These are phyloP conservation scores for Xerophyta viscosa DNA, from an alignment of 106 monocot species.

Conservation along the genomic window DNA sequence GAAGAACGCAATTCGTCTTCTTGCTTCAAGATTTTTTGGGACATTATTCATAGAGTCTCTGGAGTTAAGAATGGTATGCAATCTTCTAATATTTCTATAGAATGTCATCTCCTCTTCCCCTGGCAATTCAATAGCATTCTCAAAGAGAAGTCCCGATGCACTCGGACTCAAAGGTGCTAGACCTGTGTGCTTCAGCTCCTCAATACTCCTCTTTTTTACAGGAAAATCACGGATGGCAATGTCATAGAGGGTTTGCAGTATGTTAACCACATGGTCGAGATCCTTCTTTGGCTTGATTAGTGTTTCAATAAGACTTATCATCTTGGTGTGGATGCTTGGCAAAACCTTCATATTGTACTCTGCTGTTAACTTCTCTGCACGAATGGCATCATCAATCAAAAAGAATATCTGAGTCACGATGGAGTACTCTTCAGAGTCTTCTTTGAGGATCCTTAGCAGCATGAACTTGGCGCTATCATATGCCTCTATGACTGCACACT, in stretches of 20 bases:
- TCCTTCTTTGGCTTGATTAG: constrained; percentile 54
- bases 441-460: constrained; percentile 47
- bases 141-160: constrained; percentile 60
- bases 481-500: constrained; percentile 87
- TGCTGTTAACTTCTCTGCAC: constrained; percentile 40
- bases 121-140: constrained; percentile 64
- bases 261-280: constrained; percentile 50
- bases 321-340: constrained; percentile 37
- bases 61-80: constrained; percentile 75
- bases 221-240: constrained; percentile 70
- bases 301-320: constrained; percentile 38
- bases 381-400: constrained; percentile 53
- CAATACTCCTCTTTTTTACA: constrained; percentile 38
- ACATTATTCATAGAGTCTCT: constrained; percentile 83
- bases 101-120: constrained; percentile 32
- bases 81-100: constrained; percentile 57
- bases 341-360: constrained; percentile 56
- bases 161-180: constrained; percentile 29
- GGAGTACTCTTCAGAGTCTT: constrained; percentile 44
- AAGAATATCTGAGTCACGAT: constrained; percentile 55
- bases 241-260: constrained; percentile 82
- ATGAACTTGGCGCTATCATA: constrained; percentile 75
- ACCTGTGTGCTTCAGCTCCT: constrained; percentile 51
- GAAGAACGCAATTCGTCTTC: constrained; percentile 80
- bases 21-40: constrained; percentile 89